Evolutionary conservation across 371 early-diverging fungal genomes (phyloP), one percentile per base, ranked within the genome.

Genomic region (Mucor piriformis): DNA sequence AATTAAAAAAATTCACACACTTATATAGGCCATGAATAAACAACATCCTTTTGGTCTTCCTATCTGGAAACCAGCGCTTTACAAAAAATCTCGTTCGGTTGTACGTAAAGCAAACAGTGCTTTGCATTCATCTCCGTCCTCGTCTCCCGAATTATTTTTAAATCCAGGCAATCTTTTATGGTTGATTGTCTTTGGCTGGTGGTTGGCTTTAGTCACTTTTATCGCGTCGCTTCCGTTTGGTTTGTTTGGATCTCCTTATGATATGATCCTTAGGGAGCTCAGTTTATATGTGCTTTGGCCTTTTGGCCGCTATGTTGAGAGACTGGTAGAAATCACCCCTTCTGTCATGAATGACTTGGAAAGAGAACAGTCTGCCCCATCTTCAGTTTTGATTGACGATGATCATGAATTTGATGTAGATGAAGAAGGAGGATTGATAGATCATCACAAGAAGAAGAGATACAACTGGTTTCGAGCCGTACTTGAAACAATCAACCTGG

Each of bases 41-140:
- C 79, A 81, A 21, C 96, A 96, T 77, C 96, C 95, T n/a, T 98
- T 98, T 66, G 98, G 98, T 51, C 66, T 97, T 50, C 92, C 92
- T 10, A 78, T 97, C 13, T 98, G 98, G 98, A 98, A 98, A 73
- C 95, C 96, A 16, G 96, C 97, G 10, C 83, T 98, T 29, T 98
- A 97, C 83, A 94, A 95, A 67, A 98, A 98, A 67, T 83, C 88
- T 11, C 90, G 98, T 23, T 88, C 91, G 13, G 92, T 97, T 38
- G 88, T 89, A 16, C 85, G 87, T 6, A 83, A 84, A 24, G 93
- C 92, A 48, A 88, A 93, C 57, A 76, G 83, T 18, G 95, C 93
- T 3, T 74, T 98, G 46, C 97, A 95, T 64, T 86, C 91, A 4
- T 83, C 82, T 40, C 93, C 93, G 3, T 79, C 88, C 42, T 78